These are phyloP conservation scores for Dryadomyces quercus-mongolicae DNA, from an alignment of 2,329 filamentous ascomycete species.

Conservation along the genomic window DNA sequence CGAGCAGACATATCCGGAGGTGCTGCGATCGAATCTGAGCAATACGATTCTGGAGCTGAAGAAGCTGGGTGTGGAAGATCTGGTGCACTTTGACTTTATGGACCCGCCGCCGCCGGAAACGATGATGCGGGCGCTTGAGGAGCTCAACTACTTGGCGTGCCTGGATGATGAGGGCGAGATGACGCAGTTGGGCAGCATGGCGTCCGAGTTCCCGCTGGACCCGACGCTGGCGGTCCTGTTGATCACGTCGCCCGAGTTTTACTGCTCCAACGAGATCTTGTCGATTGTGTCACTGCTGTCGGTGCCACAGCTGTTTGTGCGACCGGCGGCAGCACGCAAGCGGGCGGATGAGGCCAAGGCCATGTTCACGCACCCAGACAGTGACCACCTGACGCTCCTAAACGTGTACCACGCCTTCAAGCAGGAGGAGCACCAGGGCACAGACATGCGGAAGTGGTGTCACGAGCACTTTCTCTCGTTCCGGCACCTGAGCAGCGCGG, in stretches of 20 bases:
- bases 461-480: conserved; percentile 91
- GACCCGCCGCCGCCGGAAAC: conserved; percentile 96
- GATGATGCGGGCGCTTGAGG: conserved; percentile 92
- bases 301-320: conserved; percentile 86
- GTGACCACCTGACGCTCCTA: conserved; percentile 89
- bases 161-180: conserved; percentile 93
- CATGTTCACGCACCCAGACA: conserved; percentile 82
- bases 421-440: conserved; percentile 48
- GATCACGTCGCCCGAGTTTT: conserved; percentile 93
- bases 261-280: conserved; percentile 96
- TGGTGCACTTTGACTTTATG: conserved; percentile 98
- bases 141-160: conserved; percentile 94
- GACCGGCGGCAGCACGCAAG: conserved; percentile 74
- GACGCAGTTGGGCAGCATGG: conserved; percentile 71
- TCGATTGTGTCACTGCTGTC: conserved; percentile 90
- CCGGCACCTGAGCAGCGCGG: conserved; percentile 79
- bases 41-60: conserved; percentile 94
- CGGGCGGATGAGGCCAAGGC: conserved; percentile 96
- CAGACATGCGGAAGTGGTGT: conserved; percentile 79
- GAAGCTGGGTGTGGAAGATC: conserved; percentile 88
- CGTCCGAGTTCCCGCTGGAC: conserved; percentile 92
- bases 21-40: conserved; percentile 85
- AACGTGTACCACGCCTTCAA: conserved; percentile 99
- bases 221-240: conserved; percentile 94
- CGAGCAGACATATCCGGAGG: conserved; percentile 92